Evolutionary conservation across 768 basidiomycete species (phyloP), one percentile per base, ranked within the genome.

Genomic region (Lactarius sanguifluus): DNA sequence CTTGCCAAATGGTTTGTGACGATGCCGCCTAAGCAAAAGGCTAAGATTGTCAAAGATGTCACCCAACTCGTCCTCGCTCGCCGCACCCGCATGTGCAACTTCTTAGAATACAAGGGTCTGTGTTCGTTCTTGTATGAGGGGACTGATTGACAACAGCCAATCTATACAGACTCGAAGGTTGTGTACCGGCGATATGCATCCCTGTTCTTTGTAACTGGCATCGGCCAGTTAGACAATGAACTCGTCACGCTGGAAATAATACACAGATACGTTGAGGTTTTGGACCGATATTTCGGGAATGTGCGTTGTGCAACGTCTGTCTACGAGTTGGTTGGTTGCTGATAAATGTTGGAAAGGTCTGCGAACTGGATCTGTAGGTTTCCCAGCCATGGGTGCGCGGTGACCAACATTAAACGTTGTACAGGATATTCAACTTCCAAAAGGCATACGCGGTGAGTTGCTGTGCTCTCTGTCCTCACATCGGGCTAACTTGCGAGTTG

Each of bases 1-100:
- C 85, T 98, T 43, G 88, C 94, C 36, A 98, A 98, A 83, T 98
- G 96, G 96, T 98, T 93, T 76, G 83, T 86, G 23, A 92, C 96
- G 1, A 82, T 95, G 77, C 80, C 90, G 36, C 81, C 88, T 25
- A 93, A 94, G 77, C 80, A 81, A 41, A 96, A 94, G 77, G 83
- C 84, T 62, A 96, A 95, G 84, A 94, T 96, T 73, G 88, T 97
- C 69, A 95, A 94, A 78, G 96, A 98, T 74, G 91, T 98, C 36
- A 96, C 94, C 1, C 93, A 95, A 77, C 84, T 97, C 41, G 94
- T 98, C 36, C 81, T 96, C 55, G 91, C 89, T 60, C 84, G 96
- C 59, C 83, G 91, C 65, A 92, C 91, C 59, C 83, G 90, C 63
- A 96, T 94, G 93, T 97, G 94, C 75, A 98, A 98, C 78, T 90